Percentiles rank a stretch among this genome's conserved stretches.
phyloP scores from a whole-genome alignment of 257 asterid genomes.

The Anisodus tanguticus region DNA sequence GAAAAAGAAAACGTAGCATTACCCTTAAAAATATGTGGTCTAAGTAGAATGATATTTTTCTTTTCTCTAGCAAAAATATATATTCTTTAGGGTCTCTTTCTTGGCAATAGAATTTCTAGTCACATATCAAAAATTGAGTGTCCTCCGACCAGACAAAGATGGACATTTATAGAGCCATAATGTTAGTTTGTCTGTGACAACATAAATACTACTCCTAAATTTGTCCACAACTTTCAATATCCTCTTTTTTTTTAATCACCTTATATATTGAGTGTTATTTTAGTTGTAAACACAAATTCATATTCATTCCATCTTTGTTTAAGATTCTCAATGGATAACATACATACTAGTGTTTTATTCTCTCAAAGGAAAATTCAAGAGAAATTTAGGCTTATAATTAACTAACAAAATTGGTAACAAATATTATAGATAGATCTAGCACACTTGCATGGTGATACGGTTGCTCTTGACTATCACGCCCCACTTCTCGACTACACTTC shows the following conservation, averaged over 20 bases:
- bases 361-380: background rate
- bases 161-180: constrained; percentile 2
- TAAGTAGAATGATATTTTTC: background rate
- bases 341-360: background rate
- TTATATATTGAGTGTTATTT: background rate
- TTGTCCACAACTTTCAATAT: background rate
- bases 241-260: no score
- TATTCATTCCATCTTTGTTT: background rate
- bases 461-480: background rate
- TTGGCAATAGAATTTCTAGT: constrained; percentile 10
- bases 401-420: background rate
- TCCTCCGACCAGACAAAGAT: constrained; percentile 14
- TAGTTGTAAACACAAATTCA: background rate
- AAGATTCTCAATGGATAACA: background rate
- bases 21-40: background rate
- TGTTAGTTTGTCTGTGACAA: constrained; percentile 19
- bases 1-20: background rate
- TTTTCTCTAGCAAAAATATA: background rate
- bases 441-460: background rate
- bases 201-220: background rate
- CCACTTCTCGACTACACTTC: background rate
- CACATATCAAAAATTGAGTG: constrained; percentile 1
- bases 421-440: background rate
- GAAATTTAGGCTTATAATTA: background rate
- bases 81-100: constrained; percentile 1